phyloP scores from a whole-genome alignment of 2,329 filamentous ascomycete species.

The Fusarium albidum region DNA sequence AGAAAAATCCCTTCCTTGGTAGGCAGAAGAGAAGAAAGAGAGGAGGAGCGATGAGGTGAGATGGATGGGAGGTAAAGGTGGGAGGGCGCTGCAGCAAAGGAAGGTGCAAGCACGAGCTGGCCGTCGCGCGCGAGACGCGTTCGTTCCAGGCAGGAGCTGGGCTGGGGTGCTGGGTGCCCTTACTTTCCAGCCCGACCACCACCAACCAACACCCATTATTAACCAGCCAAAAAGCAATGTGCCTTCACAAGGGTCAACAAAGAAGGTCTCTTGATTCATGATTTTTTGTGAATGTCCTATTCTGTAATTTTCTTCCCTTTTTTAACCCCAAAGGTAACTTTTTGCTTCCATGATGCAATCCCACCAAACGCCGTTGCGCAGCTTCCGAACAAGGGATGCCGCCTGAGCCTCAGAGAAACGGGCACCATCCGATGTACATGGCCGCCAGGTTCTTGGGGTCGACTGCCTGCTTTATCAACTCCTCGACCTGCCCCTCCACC shows the following conservation, averaged over 20 bases:
- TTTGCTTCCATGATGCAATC: too few relatives aligned
- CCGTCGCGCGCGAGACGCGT: conserved; percentile 37
- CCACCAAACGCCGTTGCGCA: background rate
- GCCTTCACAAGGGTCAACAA: too few relatives aligned
- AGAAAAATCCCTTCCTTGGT: conserved; percentile 9
- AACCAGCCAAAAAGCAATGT: too few relatives aligned
- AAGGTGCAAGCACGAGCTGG: conserved; percentile 25
- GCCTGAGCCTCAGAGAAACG: conserved; percentile 53
- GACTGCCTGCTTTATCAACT: conserved; percentile 87
- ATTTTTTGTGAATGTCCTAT: too few relatives aligned
- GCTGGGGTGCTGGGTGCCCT: too few relatives aligned
- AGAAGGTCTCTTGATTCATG: too few relatives aligned
- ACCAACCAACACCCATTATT: too few relatives aligned
- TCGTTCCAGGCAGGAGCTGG: conserved; percentile 26
- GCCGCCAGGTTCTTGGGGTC: conserved; percentile 80
- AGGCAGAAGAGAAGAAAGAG: conserved; percentile 27
- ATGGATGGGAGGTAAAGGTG: conserved; percentile 24
- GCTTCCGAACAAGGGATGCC: background rate
- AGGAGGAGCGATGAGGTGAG: conserved; percentile 24
- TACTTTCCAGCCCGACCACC: too few relatives aligned
- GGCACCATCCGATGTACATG: conserved; percentile 97
- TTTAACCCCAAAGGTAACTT: too few relatives aligned
- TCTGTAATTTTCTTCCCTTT: too few relatives aligned
- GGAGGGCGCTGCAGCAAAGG: conserved; percentile 15
- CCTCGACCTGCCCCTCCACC: conserved; percentile 97